Base-by-base conservation (phyloP, 495 filamentous ascomycete species). In the Penicillium lividum region DNA sequence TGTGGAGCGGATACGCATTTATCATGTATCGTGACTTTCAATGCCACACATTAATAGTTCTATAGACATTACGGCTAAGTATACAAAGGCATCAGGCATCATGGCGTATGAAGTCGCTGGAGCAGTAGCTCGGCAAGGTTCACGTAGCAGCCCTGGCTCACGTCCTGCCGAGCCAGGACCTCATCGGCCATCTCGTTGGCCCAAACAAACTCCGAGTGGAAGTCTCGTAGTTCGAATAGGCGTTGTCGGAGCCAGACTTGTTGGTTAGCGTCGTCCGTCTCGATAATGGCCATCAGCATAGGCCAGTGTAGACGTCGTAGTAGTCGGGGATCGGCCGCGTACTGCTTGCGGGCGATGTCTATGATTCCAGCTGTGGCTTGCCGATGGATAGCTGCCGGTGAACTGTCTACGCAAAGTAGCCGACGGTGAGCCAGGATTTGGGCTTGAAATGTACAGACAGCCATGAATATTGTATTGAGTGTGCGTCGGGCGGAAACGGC, bases 391-490 rank as follows among this genome's bases (percentile, higher is more conserved):
- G 64, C 53, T 3, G 67, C 57, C 2, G 72, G 73, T 3, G 63
- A 53, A 6, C 43, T 47, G 15, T 62, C 51, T 7, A 63, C 61
- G 25, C 60, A 65, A 7, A 77, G 68, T 0, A 77, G 61, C 9
- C 80, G 70, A 31, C 75, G 78, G 47, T 78, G 71, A 44, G 77
- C 73, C 4, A 82, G 61, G 3, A 73, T 61, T 45, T 79, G 70
- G 3, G 73, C 72, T 47, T 80, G 77, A 44, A 77, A 80, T 18
- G 71, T 73, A 43, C 67, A 71, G 7, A 77, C 76, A 27, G 73
- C 78, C 72, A 78, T 78, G 33, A 78, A 75, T 28, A 79, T 72
- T n/a, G 79, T 82, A 56, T 74, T 69, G 22, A 78, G 60, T 4
- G 76, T 72, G 18, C 80, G 73, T 27, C 77, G 70, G 27, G 68